Evolutionary conservation across 1,284 basidiomycete species (phyloP).

Genomic region (Sporisorium iseilematis-ciliati): DNA sequence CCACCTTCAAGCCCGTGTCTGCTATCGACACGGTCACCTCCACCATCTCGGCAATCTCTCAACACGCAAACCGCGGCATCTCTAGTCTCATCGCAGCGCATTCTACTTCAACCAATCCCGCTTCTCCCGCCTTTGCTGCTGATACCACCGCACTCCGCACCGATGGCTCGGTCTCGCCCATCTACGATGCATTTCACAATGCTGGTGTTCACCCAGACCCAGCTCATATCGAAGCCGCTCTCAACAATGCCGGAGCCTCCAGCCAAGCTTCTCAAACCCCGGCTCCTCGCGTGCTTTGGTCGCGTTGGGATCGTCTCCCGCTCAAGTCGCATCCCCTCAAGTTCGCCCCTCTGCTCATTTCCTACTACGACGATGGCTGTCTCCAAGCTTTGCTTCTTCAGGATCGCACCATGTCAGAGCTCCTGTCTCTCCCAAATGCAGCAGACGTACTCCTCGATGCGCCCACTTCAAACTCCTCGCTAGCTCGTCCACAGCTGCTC

Average conservation of each 20-base stretch:
- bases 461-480: neutral
- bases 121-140: slow-evolving; percentile 20
- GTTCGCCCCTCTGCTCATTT: slow-evolving; percentile 33
- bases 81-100: slow-evolving; percentile 34
- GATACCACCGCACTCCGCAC: slow-evolving; percentile 22
- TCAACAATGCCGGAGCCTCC: slow-evolving; percentile 5
- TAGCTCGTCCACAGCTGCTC: slow-evolving; percentile 7
- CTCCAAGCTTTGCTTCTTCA: slow-evolving; percentile 42
- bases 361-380: slow-evolving; percentile 34
- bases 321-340: slow-evolving; percentile 10
- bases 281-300: slow-evolving; percentile 31
- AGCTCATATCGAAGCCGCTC: slow-evolving; percentile 22
- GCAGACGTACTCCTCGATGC: slow-evolving; percentile 11
- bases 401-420: slow-evolving; percentile 38
- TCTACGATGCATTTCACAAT: slow-evolving; percentile 51
- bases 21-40: slow-evolving; percentile 40
- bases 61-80: slow-evolving; percentile 46
- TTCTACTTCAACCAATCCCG: slow-evolving; percentile 4
- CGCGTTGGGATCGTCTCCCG: slow-evolving; percentile 41
- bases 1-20: slow-evolving; percentile 35
- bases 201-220: slow-evolving; percentile 25
- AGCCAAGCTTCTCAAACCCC: neutral
- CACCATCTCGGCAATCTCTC: slow-evolving; percentile 45
- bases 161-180: slow-evolving; percentile 47
- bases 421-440: slow-evolving; percentile 32